Percentiles rank a stretch among this genome's conserved stretches.
phyloP scores from a whole-genome alignment of 805 yeast species.

The Wickerhamiella cacticola region DNA sequence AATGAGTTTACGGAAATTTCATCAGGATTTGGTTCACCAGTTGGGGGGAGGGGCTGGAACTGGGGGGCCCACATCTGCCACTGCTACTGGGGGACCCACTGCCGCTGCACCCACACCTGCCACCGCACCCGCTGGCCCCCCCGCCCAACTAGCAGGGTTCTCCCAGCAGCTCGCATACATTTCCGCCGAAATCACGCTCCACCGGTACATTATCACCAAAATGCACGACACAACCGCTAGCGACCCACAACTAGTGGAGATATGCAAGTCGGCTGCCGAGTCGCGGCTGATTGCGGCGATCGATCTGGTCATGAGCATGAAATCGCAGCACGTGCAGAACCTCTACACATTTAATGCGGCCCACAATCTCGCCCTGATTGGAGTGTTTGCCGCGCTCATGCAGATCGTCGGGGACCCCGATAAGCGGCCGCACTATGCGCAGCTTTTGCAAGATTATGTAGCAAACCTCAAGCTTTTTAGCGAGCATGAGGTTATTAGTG shows the following conservation, averaged over 20 bases:
- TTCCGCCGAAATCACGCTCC: constrained; percentile 79
- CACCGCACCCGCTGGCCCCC: constrained; percentile 19
- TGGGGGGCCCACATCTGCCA: too few species aligned
- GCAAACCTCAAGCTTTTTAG: constrained; percentile 65
- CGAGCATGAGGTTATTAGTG: constrained; percentile 62
- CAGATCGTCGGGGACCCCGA: constrained; percentile 43
- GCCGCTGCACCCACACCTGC: not conserved
- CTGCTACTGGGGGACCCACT: constrained; percentile 18
- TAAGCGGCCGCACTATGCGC: constrained; percentile 53
- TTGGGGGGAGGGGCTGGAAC: not conserved
- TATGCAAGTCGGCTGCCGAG: constrained; percentile 76
- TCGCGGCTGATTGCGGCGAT: constrained; percentile 72
- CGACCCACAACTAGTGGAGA: constrained; percentile 44
- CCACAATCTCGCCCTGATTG: constrained; percentile 67
- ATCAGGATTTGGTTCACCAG: constrained; percentile 20
- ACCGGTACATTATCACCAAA: constrained; percentile 38
- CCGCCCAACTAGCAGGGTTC: constrained; percentile 47
- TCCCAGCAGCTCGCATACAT: constrained; percentile 75
- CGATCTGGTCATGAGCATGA: constrained; percentile 62
- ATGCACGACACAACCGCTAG: constrained; percentile 30
- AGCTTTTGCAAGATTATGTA: constrained; percentile 61
- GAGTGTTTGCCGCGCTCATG: constrained; percentile 74
- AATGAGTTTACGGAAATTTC: constrained; percentile 29
- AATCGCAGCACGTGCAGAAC: constrained; percentile 71
- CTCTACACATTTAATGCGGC: constrained; percentile 85